A percentile compares a stretch with the other conserved stretches of the same genome.
Evolutionary conservation across 2,329 filamentous ascomycete genomes (phyloP).

Genomic region (Pestalotiopsis sp.): DNA sequence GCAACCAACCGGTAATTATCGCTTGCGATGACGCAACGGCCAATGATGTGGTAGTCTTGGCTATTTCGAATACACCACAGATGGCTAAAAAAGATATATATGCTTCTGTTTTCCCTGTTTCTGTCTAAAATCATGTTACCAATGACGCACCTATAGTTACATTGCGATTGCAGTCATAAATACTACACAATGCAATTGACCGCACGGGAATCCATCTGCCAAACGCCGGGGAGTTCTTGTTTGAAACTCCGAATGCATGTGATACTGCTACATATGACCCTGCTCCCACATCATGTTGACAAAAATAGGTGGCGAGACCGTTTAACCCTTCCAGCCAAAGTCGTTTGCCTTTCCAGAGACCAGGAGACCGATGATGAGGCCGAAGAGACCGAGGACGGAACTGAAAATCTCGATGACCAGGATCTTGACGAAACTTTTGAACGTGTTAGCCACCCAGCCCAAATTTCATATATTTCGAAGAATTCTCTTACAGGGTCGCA

Average conservation of each 20-base stretch:
- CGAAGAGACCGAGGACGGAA: conserved; percentile 94
- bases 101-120: neutral
- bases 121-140: neutral
- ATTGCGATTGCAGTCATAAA: conserved; percentile 10
- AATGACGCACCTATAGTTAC: conserved; percentile 8
- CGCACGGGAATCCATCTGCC: conserved; percentile 13
- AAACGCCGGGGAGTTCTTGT: conserved; percentile 14
- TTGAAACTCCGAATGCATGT: conserved; percentile 15
- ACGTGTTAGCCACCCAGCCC: neutral
- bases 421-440: conserved; percentile 89
- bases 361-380: conserved; percentile 90
- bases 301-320: neutral
- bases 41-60: no score
- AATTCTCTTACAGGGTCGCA: conserved; percentile 71
- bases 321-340: conserved; percentile 51
- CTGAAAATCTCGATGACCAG: conserved; percentile 99
- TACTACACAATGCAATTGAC: conserved; percentile 13
- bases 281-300: neutral
- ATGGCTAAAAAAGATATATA: neutral
- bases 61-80: no score
- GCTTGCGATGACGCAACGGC: no score
- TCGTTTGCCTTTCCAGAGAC: conserved; percentile 82
- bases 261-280: conserved; percentile 2
- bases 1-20: no score
- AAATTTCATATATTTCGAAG: neutral